Conservation (phyloP, 1,284 basidiomycete species). For the Irpex sp. region DNA sequence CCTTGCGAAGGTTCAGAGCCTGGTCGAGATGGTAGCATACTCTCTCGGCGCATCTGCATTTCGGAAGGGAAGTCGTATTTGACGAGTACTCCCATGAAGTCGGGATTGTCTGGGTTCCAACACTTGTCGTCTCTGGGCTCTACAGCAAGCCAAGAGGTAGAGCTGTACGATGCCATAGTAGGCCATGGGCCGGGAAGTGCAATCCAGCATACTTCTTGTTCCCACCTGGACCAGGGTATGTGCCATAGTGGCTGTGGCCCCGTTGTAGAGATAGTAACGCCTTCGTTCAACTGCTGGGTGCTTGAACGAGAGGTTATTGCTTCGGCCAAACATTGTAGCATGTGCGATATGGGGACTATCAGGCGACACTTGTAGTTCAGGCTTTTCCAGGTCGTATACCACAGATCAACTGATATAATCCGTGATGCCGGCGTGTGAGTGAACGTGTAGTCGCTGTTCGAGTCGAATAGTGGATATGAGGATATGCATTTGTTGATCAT, state of each 20-base stretch:
- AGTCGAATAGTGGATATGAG: neutral
- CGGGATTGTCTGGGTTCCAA: neutral
- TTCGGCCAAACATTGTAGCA: neutral
- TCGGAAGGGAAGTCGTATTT: neutral
- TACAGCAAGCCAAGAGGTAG: neutral
- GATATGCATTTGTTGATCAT: neutral
- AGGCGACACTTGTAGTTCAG: neutral
- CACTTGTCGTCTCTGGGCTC: neutral
- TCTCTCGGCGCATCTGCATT: neutral
- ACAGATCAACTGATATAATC: neutral
- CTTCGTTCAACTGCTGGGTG: too few species aligned
- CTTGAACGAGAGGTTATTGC: neutral
- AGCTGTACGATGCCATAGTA: neutral
- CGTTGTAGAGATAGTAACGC: too few species aligned
- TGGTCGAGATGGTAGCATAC: neutral
- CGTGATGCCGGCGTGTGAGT: neutral
- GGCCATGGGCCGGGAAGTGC: neutral
- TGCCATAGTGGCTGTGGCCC: neutral
- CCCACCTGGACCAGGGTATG: neutral
- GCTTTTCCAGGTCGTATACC: neutral
- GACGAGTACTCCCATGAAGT: neutral
- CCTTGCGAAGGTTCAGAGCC: neutral
- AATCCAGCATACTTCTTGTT: neutral
- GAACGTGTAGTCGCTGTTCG: neutral
- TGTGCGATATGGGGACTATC: neutral